Evolutionary conservation across 1,284 basidiomycete species (phyloP), one percentile per base, ranked within the genome.

Genomic region (Austroboletus niveus): DNA sequence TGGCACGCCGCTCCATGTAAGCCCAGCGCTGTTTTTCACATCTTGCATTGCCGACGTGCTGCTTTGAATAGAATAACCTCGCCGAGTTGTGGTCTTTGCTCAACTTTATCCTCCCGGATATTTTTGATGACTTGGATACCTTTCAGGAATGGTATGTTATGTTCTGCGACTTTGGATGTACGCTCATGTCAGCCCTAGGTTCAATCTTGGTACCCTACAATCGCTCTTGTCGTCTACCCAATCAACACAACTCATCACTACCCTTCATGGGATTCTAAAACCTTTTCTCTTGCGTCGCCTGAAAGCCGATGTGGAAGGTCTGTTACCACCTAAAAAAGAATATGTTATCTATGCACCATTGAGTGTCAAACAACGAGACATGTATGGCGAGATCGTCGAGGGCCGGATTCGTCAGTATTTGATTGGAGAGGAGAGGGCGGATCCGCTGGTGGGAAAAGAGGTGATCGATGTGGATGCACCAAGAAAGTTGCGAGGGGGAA

Each of bases 281-380:
- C 96, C 96, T 0, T 98, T 97, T 78, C 79, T 98, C n/a, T 78
- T 98, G 0, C 85, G 95, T 9, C 84, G 95, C 17, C 78, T 98
- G 56, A 98, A 98, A 70, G 84, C 77, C 20, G 96, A 99, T 57
- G 95, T 98, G 9, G 92, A 94, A 66, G 80, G 82, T 49, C 79
- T 83, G 47, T 76, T 98, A 9, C 88, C 87, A 0, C 89, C 88
- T 1, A 98, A 98, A 77, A 98, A 96, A 71, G 95, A 98, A 72
- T 98, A 98, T 60, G 83, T 97, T 5, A 78, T 98, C 0, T 97
- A 96, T 59, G 93, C 94, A 0, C 94, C 94, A 1, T 75, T 98
- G 7, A 96, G 87, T 42, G 74, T 82, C 42, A 77, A 79, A 42
- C 95, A 98, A 63, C 85, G 87, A 49, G 83, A 91, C 52, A 75